Evolutionary conservation across 306 rosid genomes (phyloP).

Genomic region (Inga laurina): DNA sequence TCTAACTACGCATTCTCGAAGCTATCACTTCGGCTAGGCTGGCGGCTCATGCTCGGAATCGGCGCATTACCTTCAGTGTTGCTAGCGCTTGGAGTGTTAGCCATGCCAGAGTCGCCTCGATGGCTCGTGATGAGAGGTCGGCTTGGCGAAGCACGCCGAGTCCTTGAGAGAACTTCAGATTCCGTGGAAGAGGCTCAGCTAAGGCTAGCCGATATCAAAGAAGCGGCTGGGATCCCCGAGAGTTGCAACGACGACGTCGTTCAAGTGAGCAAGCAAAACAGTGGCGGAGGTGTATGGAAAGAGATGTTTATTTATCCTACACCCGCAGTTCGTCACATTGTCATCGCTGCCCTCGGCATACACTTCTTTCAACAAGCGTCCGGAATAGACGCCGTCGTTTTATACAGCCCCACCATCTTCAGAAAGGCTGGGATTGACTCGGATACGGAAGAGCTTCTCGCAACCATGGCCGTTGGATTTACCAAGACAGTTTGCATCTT

Average conservation of each 20-base stretch:
- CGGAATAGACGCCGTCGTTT: constrained; percentile 79
- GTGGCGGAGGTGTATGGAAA: constrained; percentile 75
- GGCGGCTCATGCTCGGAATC: constrained; percentile 89
- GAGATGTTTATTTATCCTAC: constrained; percentile 65
- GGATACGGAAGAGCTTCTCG: constrained; percentile 37
- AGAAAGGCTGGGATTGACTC: constrained; percentile 61
- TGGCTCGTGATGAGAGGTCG: constrained; percentile 94
- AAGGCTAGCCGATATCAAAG: constrained; percentile 71
- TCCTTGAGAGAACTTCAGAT: constrained; percentile 73
- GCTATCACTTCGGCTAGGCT: constrained; percentile 47
- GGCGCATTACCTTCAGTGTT: constrained; percentile 63
- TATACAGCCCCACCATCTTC: constrained; percentile 74
- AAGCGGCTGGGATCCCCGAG: constrained; percentile 75
- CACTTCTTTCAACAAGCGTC: constrained; percentile 85
- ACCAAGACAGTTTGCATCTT: constrained; percentile 59
- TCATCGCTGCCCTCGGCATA: constrained; percentile 62
- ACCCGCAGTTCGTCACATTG: constrained; percentile 67
- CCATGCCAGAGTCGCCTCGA: constrained; percentile 90
- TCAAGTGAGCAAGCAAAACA: constrained; percentile 27
- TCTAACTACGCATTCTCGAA: constrained; percentile 74
- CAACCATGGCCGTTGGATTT: constrained; percentile 80
- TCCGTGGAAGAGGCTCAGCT: constrained; percentile 56
- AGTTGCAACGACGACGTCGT: constrained; percentile 60
- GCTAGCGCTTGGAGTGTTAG: constrained; percentile 53
- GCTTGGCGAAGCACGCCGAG: constrained; percentile 62